Evolutionary conservation across 2,329 filamentous ascomycete genomes (phyloP).

Genomic region (Domatiomyces globalis): DNA sequence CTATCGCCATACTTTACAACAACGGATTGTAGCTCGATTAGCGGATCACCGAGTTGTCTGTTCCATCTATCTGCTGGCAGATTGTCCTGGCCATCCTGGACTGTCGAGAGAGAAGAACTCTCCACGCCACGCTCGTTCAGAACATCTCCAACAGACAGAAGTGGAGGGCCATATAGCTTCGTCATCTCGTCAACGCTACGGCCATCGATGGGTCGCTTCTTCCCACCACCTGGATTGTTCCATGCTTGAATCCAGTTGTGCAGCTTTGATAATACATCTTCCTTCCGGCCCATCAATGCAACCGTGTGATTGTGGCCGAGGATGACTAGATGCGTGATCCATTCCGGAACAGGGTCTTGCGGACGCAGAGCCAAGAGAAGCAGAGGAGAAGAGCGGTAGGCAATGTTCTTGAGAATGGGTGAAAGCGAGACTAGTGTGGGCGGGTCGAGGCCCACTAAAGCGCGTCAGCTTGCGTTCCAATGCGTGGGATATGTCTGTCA

Average conservation of each 20-base stretch:
- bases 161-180: slow-evolving; percentile 10
- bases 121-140: slow-evolving; percentile 11
- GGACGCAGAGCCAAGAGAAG: slow-evolving; percentile 66
- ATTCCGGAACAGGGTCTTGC: slow-evolving; percentile 75
- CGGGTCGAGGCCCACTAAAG: slow-evolving; percentile 62
- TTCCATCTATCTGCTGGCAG: neutral
- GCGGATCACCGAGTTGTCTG: slow-evolving; percentile 43
- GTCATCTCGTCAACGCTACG: slow-evolving; percentile 5
- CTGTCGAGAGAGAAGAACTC: neutral
- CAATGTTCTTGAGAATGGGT: slow-evolving; percentile 53
- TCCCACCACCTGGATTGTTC: slow-evolving; percentile 3
- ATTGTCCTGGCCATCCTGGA: neutral
- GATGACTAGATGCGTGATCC: slow-evolving; percentile 75
- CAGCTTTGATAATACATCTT: slow-evolving; percentile 38
- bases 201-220: slow-evolving; percentile 1
- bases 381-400: slow-evolving; percentile 51
- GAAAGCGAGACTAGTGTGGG: slow-evolving; percentile 61
- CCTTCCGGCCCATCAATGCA: slow-evolving; percentile 50
- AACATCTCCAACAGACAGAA: slow-evolving; percentile 10
- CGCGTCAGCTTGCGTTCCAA: slow-evolving; percentile 11
- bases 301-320: slow-evolving; percentile 54
- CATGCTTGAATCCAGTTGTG: slow-evolving; percentile 10
- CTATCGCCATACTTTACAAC: slow-evolving; percentile 67
- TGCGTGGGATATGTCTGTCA: neutral
- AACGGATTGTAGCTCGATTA: slow-evolving; percentile 81